phyloP scores from a whole-genome alignment of 2,329 filamentous ascomycete species.

The Arachnopeziza araneosa region DNA sequence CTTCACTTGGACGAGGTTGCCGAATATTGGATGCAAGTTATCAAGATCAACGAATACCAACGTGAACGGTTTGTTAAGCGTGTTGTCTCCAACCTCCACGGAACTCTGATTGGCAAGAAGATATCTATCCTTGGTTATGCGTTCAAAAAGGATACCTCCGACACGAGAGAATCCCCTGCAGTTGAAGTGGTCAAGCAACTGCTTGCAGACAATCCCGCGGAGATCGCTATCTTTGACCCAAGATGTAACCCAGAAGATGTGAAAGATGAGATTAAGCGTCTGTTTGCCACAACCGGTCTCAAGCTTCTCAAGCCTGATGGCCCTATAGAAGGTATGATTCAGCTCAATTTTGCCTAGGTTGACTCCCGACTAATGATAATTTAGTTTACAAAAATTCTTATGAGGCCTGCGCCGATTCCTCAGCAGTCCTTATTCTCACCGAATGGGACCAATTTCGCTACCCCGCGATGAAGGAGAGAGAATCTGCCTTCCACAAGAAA shows the following conservation, averaged over 20 bases:
- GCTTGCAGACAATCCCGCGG: slow-evolving; percentile 56
- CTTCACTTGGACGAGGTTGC: slow-evolving; percentile 66
- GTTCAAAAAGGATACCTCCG: slow-evolving; percentile 75
- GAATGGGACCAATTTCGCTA: slow-evolving; percentile 48
- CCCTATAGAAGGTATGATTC: not conserved
- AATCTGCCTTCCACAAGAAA: not conserved
- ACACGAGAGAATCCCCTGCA: slow-evolving; percentile 66
- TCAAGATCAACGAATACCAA: slow-evolving; percentile 73
- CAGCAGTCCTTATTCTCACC: slow-evolving; percentile 45
- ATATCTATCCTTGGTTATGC: slow-evolving; percentile 68
- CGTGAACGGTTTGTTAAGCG: slow-evolving; percentile 61
- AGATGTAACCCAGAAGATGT: slow-evolving; percentile 37
- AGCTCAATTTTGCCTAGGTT: not conserved
- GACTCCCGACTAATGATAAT: not conserved
- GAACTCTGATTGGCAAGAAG: slow-evolving; percentile 65
- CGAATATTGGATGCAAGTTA: slow-evolving; percentile 68
- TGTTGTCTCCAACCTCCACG: slow-evolving; percentile 62
- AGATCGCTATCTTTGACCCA: slow-evolving; percentile 66
- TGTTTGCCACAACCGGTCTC: slow-evolving; percentile 26
- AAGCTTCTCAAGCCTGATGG: slow-evolving; percentile 8
- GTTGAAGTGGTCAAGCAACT: slow-evolving; percentile 62
- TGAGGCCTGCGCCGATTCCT: slow-evolving; percentile 38
- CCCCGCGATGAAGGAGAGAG: slow-evolving; percentile 1
- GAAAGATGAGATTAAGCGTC: slow-evolving; percentile 33
- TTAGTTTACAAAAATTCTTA: slow-evolving; percentile 35